These are phyloP conservation scores for Geotrichum carabidarum DNA, from an alignment of 1,139 yeast genomes.

Conservation along the genomic window DNA sequence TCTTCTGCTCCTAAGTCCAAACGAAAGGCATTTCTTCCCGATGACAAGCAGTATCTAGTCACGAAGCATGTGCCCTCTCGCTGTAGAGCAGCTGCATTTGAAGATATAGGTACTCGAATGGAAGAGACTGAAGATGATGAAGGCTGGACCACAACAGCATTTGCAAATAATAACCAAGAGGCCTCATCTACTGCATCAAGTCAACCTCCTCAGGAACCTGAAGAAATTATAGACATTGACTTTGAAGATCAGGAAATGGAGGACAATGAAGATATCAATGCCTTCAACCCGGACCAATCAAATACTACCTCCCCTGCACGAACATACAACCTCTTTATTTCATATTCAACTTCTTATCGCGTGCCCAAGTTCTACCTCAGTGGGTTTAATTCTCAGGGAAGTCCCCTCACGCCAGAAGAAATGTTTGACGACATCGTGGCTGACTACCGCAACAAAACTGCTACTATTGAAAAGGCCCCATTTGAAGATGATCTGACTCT, in stretches of 20 bases:
- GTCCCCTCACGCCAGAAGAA: conserved; percentile 77
- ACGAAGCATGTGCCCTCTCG: conserved; percentile 86
- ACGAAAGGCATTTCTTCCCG: conserved; percentile 69
- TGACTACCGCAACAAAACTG: conserved; percentile 93
- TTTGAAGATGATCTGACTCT: conserved; percentile 72
- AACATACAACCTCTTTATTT: conserved; percentile 79
- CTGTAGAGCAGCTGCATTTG: conserved; percentile 61
- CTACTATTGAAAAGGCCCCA: conserved; percentile 90
- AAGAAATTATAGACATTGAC: conserved; percentile 33
- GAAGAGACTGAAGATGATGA: conserved; percentile 45
- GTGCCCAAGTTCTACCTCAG: conserved; percentile 92
- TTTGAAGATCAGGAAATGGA: conserved; percentile 33
- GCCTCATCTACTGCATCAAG: neutral
- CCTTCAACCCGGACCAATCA: conserved; percentile 23
- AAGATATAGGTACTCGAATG: conserved; percentile 41
- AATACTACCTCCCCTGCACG: conserved; percentile 45
- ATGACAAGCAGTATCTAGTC: conserved; percentile 77
- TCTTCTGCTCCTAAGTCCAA: conserved; percentile 56
- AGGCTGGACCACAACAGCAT: conserved; percentile 47
- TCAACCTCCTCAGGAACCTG: conserved; percentile 11
- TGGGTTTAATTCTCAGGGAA: conserved; percentile 79
- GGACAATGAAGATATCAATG: conserved; percentile 28
- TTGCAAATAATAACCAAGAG: conserved; percentile 7
- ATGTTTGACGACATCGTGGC: conserved; percentile 93
- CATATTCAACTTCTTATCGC: conserved; percentile 89